Conservation (phyloP, 805 yeast genomes). For the Candida qinlingensis region DNA sequence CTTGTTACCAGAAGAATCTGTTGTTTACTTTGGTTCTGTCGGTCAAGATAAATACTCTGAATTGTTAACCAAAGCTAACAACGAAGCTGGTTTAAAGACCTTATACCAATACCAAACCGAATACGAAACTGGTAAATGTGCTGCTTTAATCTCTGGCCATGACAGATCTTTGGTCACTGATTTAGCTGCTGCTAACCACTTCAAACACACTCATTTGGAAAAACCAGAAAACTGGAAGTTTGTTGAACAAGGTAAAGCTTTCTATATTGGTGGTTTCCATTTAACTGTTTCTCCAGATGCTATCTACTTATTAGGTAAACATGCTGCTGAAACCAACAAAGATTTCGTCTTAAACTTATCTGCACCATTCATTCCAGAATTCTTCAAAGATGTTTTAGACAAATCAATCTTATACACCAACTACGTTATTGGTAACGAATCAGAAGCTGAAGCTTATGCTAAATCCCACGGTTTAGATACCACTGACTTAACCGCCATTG, state of each 20-base stretch:
- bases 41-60: constrained; percentile 89
- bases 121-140: constrained; percentile 94
- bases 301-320: constrained; percentile 81
- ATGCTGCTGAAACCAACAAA: constrained; percentile 81
- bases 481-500: constrained; percentile 67
- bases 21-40: constrained; percentile 92
- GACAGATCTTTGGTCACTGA: constrained; percentile 94
- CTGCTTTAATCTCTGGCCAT: constrained; percentile 83
- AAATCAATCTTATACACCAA: constrained; percentile 81
- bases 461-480: constrained; percentile 65
- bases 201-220: constrained; percentile 82
- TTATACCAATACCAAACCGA: constrained; percentile 76
- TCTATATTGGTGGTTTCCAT: constrained; percentile 98
- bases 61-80: constrained; percentile 76
- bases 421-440: constrained; percentile 89
- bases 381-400: constrained; percentile 89
- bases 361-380: constrained; percentile 95
- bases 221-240: constrained; percentile 84
- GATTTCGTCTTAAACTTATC: constrained; percentile 79
- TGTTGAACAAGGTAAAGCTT: constrained; percentile 76
- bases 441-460: constrained; percentile 94
- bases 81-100: constrained; percentile 81
- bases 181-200: constrained; percentile 96
- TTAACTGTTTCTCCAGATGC: constrained; percentile 97
- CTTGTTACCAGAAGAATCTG: constrained; percentile 73